Percentiles rank a stretch among this genome's conserved stretches.
These are phyloP conservation scores for Apiospora sp. DNA, from an alignment of 2,329 filamentous ascomycete species.

Conservation along the genomic window DNA sequence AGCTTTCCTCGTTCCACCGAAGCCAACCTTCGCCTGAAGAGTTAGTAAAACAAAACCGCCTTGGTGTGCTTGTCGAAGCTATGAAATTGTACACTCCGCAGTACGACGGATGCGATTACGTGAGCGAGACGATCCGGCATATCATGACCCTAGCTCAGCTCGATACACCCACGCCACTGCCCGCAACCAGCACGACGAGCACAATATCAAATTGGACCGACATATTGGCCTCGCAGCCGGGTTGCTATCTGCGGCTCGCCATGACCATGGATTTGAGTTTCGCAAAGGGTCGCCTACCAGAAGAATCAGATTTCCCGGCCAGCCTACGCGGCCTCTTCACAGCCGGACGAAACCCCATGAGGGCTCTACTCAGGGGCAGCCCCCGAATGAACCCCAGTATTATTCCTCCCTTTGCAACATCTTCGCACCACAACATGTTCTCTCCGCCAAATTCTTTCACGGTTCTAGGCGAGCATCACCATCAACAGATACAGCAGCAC, in stretches of 20 bases:
- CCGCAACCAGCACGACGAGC: constrained; percentile 35
- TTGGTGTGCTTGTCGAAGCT: constrained; percentile 54
- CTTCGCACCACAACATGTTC: not conserved
- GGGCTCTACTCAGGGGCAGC: constrained; percentile 37
- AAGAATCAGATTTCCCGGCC: constrained; percentile 51
- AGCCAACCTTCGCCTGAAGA: constrained; percentile 26
- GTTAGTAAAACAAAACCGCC: constrained; percentile 52
- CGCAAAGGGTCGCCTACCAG: constrained; percentile 50
- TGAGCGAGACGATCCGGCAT: constrained; percentile 52
- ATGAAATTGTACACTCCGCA: constrained; percentile 56
- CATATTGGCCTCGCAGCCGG: constrained; percentile 49
- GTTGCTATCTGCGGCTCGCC: constrained; percentile 51
- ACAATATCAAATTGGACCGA: constrained; percentile 51
- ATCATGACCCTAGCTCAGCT: constrained; percentile 52
- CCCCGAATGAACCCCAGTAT: not conserved
- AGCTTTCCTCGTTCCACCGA: constrained; percentile 42
- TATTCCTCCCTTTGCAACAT: not conserved
- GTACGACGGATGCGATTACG: constrained; percentile 55
- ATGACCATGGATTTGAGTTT: constrained; percentile 53
- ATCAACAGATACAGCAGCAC: not conserved
- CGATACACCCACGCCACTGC: constrained; percentile 37
- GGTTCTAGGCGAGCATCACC: not conserved
- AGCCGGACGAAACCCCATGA: constrained; percentile 47
- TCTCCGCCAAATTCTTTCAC: not conserved
- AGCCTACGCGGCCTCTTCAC: constrained; percentile 49